phyloP scores from a whole-genome alignment of 129 eudicot genomes.

The Heracleum sosnowskyi region DNA sequence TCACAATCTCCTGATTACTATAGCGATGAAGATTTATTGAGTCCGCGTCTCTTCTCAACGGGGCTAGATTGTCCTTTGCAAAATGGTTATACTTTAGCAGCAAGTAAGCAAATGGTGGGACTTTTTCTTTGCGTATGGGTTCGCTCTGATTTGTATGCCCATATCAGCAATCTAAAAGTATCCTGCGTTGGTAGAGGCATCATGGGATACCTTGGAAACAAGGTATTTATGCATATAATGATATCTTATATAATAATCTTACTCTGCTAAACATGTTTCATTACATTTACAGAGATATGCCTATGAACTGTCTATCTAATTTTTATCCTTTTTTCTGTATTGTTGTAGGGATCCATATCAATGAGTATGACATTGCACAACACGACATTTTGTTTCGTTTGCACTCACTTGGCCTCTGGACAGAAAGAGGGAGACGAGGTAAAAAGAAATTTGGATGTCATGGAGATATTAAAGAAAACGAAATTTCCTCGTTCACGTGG shows the following conservation, averaged over 20 bases:
- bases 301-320: background rate
- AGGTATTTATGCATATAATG: constrained; percentile 34
- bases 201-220: constrained; percentile 94
- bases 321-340: background rate
- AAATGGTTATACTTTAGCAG: constrained; percentile 40
- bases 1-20: constrained; percentile 15
- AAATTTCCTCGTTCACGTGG: constrained; percentile 40
- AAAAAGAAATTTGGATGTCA: constrained; percentile 59
- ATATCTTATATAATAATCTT: background rate
- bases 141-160: constrained; percentile 41
- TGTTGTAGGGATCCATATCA: constrained; percentile 65
- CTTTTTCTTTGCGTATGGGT: constrained; percentile 65
- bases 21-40: constrained; percentile 15
- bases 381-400: constrained; percentile 73
- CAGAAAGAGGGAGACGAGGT: constrained; percentile 69
- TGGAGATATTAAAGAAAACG: constrained; percentile 61
- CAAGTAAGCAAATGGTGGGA: constrained; percentile 93
- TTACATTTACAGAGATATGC: background rate
- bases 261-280: background rate
- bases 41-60: constrained; percentile 11
- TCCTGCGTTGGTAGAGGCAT: constrained; percentile 88
- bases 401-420: constrained; percentile 89
- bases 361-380: constrained; percentile 59
- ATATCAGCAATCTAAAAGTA: constrained; percentile 49
- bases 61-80: background rate